Evolutionary conservation across 805 yeast species (phyloP).

Genomic region (Komagataella ulmi): DNA sequence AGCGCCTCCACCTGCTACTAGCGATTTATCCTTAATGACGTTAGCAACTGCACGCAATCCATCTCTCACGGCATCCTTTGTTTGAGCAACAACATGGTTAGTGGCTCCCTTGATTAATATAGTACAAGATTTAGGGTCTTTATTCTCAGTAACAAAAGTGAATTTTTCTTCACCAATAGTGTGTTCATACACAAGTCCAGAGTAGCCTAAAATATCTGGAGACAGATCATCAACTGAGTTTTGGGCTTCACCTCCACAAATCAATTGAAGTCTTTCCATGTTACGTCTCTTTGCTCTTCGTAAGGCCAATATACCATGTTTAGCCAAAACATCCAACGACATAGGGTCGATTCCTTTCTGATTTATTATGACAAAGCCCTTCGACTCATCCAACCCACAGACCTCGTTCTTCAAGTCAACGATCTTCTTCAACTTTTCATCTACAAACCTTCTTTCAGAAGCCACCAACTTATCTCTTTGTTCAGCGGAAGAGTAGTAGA

Average conservation of each 20-base stretch:
- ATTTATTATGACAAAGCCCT: slow-evolving; percentile 87
- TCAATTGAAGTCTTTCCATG: slow-evolving; percentile 95
- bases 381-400: slow-evolving; percentile 57
- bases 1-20: slow-evolving; percentile 97
- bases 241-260: slow-evolving; percentile 96
- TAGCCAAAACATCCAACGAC: slow-evolving; percentile 90
- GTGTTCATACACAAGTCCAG: slow-evolving; percentile 86
- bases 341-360: slow-evolving; percentile 98
- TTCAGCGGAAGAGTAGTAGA: slow-evolving; percentile 88
- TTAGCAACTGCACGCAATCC: slow-evolving; percentile 93
- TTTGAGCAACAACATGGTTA: slow-evolving; percentile 76
- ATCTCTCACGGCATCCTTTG: slow-evolving; percentile 94
- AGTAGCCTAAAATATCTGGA: slow-evolving; percentile 69
- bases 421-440: slow-evolving; percentile 81
- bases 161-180: slow-evolving; percentile 95
- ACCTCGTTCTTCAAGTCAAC: slow-evolving; percentile 89
- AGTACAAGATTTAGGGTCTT: slow-evolving; percentile 83
- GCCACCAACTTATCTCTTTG: slow-evolving; percentile 92
- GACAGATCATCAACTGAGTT: slow-evolving; percentile 89
- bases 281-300: slow-evolving; percentile 98
- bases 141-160: slow-evolving; percentile 85
- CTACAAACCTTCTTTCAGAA: slow-evolving; percentile 87
- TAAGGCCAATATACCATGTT: slow-evolving; percentile 82
- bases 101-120: slow-evolving; percentile 91
- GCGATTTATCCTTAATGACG: slow-evolving; percentile 69